Evolutionary conservation across 139 green algal species (phyloP).

Genomic region (Marvania coccoides): DNA sequence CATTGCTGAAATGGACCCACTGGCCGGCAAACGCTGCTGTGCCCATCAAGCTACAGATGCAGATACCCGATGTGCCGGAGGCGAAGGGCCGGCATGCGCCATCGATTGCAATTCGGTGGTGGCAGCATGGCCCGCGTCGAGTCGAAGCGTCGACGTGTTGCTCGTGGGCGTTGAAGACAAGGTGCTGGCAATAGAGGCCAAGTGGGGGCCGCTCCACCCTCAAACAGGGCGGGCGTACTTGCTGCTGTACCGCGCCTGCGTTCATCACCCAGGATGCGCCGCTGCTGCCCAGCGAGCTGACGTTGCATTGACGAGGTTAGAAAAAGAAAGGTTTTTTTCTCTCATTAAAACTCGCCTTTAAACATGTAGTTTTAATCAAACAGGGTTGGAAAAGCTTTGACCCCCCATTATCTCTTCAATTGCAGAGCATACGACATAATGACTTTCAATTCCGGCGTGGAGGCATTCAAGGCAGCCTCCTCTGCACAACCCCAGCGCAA

Average conservation of each 20-base stretch:
- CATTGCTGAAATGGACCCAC: no score
- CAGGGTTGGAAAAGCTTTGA: background rate
- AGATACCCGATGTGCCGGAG: no score
- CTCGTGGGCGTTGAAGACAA: constrained; percentile 19
- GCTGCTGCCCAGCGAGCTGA: background rate
- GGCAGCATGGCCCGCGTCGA: no score
- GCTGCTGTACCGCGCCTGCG: constrained; percentile 18
- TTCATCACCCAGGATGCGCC: background rate
- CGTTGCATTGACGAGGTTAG: background rate
- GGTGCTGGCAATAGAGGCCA: constrained; percentile 7
- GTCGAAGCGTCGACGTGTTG: no score
- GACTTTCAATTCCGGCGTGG: background rate
- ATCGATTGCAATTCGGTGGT: background rate
- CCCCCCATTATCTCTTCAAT: background rate
- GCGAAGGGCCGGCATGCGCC: background rate
- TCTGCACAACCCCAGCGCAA: no score
- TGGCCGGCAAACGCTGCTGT: background rate
- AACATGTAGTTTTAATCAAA: no score
- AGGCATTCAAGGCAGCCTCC: no score
- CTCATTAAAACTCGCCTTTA: no score
- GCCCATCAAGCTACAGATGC: no score
- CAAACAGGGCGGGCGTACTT: constrained; percentile 10
- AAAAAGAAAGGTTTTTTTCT: no score
- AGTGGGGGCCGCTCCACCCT: constrained; percentile 6
- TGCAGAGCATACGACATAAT: constrained; percentile 5